A percentile compares a stretch with the other conserved stretches of the same genome.
These are phyloP conservation scores for Cystobasidiaceae sp. DNA, from an alignment of 1,284 basidiomycete species.

Conservation along the genomic window DNA sequence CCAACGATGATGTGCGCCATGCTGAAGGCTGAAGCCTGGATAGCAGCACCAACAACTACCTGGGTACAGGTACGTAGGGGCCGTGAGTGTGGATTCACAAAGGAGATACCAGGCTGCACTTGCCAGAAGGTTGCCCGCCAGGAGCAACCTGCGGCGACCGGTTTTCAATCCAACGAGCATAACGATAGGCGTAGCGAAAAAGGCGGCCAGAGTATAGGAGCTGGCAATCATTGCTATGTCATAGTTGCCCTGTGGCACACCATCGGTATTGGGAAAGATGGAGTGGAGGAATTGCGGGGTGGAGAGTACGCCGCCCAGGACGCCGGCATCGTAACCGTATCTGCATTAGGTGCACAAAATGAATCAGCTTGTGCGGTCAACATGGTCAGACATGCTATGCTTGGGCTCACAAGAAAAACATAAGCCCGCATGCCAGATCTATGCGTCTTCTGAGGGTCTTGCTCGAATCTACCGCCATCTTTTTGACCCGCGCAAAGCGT, in stretches of 20 bases:
- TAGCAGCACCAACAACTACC: slow-evolving; percentile 17
- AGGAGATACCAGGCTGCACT: neutral
- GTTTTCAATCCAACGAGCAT: slow-evolving; percentile 9
- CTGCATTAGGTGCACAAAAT: neutral
- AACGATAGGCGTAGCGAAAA: slow-evolving; percentile 16
- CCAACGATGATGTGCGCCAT: slow-evolving; percentile 19
- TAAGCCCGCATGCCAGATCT: slow-evolving; percentile 22
- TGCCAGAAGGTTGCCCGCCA: neutral
- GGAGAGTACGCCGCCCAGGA: slow-evolving; percentile 19
- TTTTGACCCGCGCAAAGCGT: no score
- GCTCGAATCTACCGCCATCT: no score
- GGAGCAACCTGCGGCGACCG: slow-evolving; percentile 10
- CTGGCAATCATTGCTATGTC: slow-evolving; percentile 11
- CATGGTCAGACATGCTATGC: neutral
- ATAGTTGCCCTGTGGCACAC: slow-evolving; percentile 11
- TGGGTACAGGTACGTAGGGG: no score
- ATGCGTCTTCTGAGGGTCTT: slow-evolving; percentile 11
- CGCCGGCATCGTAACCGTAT: slow-evolving; percentile 27
- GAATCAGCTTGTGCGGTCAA: no score
- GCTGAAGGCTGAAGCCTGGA: slow-evolving; percentile 7
- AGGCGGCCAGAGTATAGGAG: slow-evolving; percentile 21
- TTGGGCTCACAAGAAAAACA: slow-evolving; percentile 20
- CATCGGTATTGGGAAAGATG: neutral
- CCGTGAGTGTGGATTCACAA: neutral
- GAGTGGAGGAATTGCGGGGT: slow-evolving; percentile 22